Evolutionary conservation across 164 flowering plant species (phyloP).

Genomic region (Sedum album): DNA sequence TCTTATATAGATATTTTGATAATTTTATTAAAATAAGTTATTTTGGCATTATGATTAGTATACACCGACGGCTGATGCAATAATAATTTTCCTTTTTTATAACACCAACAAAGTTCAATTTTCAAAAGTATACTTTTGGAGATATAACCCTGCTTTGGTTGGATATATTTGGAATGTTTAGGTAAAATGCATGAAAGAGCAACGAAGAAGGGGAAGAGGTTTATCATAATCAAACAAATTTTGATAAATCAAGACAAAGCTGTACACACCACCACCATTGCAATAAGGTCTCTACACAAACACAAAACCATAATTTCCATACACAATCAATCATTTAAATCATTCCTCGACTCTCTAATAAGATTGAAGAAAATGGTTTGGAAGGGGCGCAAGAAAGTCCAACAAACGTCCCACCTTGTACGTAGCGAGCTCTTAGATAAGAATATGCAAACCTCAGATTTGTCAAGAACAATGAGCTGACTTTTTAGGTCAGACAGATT

Average conservation of each 20-base stretch:
- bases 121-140: no score
- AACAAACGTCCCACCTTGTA: neutral
- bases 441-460: neutral
- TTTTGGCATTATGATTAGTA: no score
- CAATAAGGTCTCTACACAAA: neutral
- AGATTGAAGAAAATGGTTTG: neutral
- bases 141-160: no score
- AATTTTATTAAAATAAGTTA: no score
- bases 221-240: neutral
- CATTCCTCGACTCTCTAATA: neutral
- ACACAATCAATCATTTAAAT: constrained; percentile 6
- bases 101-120: no score
- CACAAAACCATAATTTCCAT: constrained; percentile 4
- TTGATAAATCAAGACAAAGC: neutral
- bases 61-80: no score
- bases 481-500: neutral
- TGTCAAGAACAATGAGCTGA: neutral
- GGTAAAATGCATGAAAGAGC: no score
- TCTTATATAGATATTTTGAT: no score
- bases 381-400: neutral
- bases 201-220: neutral
- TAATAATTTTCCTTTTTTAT: no score
- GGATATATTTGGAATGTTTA: no score
- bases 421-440: constrained; percentile 6
- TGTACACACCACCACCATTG: constrained; percentile 1